Conservation (phyloP, 2,329 filamentous ascomycete genomes). For the Chaetothyriales sp. region DNA sequence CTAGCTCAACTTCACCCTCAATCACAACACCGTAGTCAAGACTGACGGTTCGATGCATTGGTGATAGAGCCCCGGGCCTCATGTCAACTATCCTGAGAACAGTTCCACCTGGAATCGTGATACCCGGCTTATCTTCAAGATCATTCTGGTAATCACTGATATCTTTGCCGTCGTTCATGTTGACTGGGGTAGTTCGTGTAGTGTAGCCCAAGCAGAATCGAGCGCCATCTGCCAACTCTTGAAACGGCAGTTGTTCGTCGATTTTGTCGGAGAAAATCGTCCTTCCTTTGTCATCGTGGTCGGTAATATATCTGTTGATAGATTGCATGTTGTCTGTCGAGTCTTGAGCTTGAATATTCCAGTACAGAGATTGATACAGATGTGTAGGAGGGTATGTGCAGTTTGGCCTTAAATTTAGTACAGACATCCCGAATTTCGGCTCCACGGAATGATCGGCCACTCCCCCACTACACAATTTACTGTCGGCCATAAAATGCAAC, state of each 20-base stretch:
- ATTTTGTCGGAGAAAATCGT: constrained; percentile 1
- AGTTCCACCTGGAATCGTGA: constrained; percentile 10
- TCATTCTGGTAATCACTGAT: constrained; percentile 5
- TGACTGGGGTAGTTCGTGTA: constrained; percentile 1
- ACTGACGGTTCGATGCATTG: constrained; percentile 42
- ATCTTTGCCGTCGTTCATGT: constrained; percentile 3
- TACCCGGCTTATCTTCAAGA: constrained; percentile 6
- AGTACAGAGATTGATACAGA: no score
- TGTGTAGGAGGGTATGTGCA: no score
- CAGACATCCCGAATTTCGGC: no score
- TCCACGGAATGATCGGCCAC: no score
- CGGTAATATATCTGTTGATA: constrained; percentile 4
- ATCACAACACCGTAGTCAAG: constrained; percentile 43
- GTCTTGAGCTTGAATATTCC: no score
- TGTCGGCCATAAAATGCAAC: not conserved
- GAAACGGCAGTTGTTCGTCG: not conserved
- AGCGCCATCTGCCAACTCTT: not conserved
- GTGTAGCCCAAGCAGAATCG: constrained; percentile 6
- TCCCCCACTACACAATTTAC: not conserved
- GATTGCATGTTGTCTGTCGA: not conserved
- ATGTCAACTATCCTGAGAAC: constrained; percentile 30
- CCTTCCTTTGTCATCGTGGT: constrained; percentile 2
- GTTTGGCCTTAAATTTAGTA: no score
- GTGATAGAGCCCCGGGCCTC: constrained; percentile 26
- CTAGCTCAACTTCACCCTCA: constrained; percentile 39